Conservation (phyloP, 495 filamentous ascomycete species). For the Lophiotrema nucula region DNA sequence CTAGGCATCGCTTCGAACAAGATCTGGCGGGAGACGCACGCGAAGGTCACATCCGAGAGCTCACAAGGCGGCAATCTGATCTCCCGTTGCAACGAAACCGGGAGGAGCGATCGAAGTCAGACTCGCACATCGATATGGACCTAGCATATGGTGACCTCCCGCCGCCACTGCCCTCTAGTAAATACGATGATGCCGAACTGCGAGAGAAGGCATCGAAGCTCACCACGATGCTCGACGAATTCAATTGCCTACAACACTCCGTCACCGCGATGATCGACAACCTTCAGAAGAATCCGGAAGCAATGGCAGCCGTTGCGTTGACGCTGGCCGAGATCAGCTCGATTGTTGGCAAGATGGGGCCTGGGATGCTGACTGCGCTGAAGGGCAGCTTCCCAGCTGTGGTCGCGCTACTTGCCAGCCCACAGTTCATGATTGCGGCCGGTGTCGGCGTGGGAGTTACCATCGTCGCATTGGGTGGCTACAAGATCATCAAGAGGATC, state of each 20-base stretch:
- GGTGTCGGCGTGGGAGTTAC: conserved; percentile 87
- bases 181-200: conserved; percentile 58
- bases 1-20: conserved; percentile 24
- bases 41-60: conserved; percentile 30
- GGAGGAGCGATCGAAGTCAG: conserved; percentile 43
- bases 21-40: conserved; percentile 26
- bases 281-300: conserved; percentile 86
- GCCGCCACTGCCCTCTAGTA: conserved; percentile 46
- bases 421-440: conserved; percentile 90
- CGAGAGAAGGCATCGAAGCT: conserved; percentile 64
- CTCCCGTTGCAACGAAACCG: conserved; percentile 22
- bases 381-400: conserved; percentile 79
- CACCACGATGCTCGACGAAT: conserved; percentile 73
- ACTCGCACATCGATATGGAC: conserved; percentile 76
- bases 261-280: conserved; percentile 79
- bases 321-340: conserved; percentile 88
- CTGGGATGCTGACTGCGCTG: conserved; percentile 68
- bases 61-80: conserved; percentile 39
- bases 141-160: conserved; percentile 78
- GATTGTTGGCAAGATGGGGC: conserved; percentile 78
- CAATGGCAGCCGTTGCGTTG: conserved; percentile 89
- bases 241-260: conserved; percentile 82
- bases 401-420: conserved; percentile 81
- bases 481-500: conserved; percentile 93
- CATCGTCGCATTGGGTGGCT: conserved; percentile 90